These are phyloP conservation scores for Spathaspora hagerdaliae DNA, from an alignment of 805 yeast genomes.

Conservation along the genomic window DNA sequence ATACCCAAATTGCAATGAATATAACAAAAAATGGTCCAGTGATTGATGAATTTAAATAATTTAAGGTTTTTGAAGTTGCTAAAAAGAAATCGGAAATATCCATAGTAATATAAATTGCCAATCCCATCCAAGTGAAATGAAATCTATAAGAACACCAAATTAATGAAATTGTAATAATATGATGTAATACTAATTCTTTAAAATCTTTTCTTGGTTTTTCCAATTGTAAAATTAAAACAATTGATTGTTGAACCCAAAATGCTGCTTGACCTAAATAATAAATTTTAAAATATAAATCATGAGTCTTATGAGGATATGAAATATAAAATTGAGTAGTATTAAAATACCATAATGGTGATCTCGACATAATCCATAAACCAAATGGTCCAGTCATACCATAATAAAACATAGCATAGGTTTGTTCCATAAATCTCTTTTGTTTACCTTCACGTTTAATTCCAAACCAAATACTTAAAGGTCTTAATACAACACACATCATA, in stretches of 20 bases:
- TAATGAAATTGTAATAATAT: slow-evolving; percentile 82
- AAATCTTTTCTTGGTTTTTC: slow-evolving; percentile 96
- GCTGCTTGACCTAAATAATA: slow-evolving; percentile 92
- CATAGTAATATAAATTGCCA: slow-evolving; percentile 90
- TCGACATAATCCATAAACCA: slow-evolving; percentile 82
- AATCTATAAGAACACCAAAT: slow-evolving; percentile 86
- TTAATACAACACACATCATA: slow-evolving; percentile 73
- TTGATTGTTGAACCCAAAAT: slow-evolving; percentile 95
- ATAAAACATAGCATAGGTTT: slow-evolving; percentile 78
- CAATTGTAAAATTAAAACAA: slow-evolving; percentile 73
- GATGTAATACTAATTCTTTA: slow-evolving; percentile 88
- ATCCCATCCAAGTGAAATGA: slow-evolving; percentile 95
- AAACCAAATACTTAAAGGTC: slow-evolving; percentile 58
- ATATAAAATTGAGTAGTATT: slow-evolving; percentile 77
- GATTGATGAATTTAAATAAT: slow-evolving; percentile 68
- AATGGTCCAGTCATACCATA: slow-evolving; percentile 78
- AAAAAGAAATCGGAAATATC: slow-evolving; percentile 90
- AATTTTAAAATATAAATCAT: slow-evolving; percentile 65
- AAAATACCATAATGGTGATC: slow-evolving; percentile 85
- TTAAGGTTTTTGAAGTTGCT: slow-evolving; percentile 79
- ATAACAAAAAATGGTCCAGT: slow-evolving; percentile 64
- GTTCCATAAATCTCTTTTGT: slow-evolving; percentile 85
- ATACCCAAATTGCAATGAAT: slow-evolving; percentile 76
- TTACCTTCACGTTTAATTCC: slow-evolving; percentile 57
- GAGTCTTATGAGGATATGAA: slow-evolving; percentile 78